Conservation (phyloP, 108 stramenopile species). For the Nitzschia sp. region DNA sequence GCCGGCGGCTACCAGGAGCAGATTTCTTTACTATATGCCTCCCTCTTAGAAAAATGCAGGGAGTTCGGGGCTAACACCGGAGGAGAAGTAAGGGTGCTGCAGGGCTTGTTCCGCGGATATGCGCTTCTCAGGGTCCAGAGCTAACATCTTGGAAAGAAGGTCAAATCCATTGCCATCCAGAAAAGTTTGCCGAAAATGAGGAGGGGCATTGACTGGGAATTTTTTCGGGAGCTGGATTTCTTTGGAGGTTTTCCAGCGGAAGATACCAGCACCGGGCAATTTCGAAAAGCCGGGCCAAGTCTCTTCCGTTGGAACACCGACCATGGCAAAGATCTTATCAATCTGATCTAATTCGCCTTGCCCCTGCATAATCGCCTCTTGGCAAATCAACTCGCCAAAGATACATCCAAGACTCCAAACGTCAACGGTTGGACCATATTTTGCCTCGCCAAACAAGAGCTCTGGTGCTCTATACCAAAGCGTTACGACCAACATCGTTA, state of each 20-base stretch:
- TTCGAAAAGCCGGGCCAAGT: slow-evolving; percentile 79
- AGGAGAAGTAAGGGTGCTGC: slow-evolving; percentile 47
- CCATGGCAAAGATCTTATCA: slow-evolving; percentile 88
- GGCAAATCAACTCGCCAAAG: slow-evolving; percentile 93
- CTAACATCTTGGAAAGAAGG: slow-evolving; percentile 80
- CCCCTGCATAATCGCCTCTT: slow-evolving; percentile 91
- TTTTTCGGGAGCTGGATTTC: slow-evolving; percentile 44
- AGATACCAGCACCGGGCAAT: slow-evolving; percentile 68
- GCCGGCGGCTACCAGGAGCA: no score
- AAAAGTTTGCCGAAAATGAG: slow-evolving; percentile 70
- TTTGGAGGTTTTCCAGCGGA: slow-evolving; percentile 68
- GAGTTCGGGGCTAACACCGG: slow-evolving; percentile 37
- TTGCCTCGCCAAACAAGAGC: slow-evolving; percentile 79
- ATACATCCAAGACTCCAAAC: slow-evolving; percentile 98
- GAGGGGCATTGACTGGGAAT: slow-evolving; percentile 70
- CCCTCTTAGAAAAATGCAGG: slow-evolving; percentile 37
- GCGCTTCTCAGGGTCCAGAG: slow-evolving; percentile 85
- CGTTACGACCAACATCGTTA: slow-evolving; percentile 91
- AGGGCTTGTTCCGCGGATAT: slow-evolving; percentile 91
- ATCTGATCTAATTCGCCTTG: slow-evolving; percentile 96
- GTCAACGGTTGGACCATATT: slow-evolving; percentile 88
- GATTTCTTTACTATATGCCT: no score
- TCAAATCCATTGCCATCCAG: slow-evolving; percentile 85
- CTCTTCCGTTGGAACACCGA: slow-evolving; percentile 83
- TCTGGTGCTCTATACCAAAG: slow-evolving; percentile 93